Evolutionary conservation across 768 basidiomycete species (phyloP), one percentile per base, ranked within the genome.

Genomic region (Mycena haematopus): DNA sequence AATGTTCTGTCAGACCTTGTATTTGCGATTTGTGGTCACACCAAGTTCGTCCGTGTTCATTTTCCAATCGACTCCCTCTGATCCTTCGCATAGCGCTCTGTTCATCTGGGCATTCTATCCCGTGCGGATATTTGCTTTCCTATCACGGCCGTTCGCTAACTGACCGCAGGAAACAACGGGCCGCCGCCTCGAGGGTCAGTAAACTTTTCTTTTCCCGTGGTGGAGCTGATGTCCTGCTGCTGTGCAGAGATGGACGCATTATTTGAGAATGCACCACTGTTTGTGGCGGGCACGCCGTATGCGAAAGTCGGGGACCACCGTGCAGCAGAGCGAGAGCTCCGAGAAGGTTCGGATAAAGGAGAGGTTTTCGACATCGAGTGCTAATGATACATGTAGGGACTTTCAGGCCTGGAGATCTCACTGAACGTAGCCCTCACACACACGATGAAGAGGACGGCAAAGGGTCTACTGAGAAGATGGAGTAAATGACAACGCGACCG

Each of bases 71-170:
- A 15, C 21, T 33, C 17, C 10, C 31, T 35, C 31, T 44, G 19
- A 38, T 47, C 11, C 15, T 15, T 45, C 65, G 10, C 29, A 42
- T 42, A 75, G 77, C 56, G 78, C 79, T 1, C 66, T 81, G 13
- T 78, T 78, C 56, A 75, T 80, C 25, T 80, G 79, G 79, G 76
- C 78, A 1, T 80, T 81, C 66, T 80, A 71, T 68, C 80, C 79
- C 7, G 77, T 77, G 57, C 17, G 76, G 65, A n/a, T 5, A n/a
- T 17, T 46, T 10, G 8, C 3, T 44, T 5, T 40, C 50, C 24
- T 22, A 9, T 21, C 15, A 17, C 52, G 9, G 1, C 17, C 17
- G 10, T 9, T 55, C 17, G 56, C 55, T 64, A 29, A 65, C 35
- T 35, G 9, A 15, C 17, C 19, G 31, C 54, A 76, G 76, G 79